A percentile compares a stretch with the other conserved stretches of the same genome.
These are phyloP conservation scores for Tuber magnatum DNA, from an alignment of 495 filamentous ascomycete species.

Conservation along the genomic window DNA sequence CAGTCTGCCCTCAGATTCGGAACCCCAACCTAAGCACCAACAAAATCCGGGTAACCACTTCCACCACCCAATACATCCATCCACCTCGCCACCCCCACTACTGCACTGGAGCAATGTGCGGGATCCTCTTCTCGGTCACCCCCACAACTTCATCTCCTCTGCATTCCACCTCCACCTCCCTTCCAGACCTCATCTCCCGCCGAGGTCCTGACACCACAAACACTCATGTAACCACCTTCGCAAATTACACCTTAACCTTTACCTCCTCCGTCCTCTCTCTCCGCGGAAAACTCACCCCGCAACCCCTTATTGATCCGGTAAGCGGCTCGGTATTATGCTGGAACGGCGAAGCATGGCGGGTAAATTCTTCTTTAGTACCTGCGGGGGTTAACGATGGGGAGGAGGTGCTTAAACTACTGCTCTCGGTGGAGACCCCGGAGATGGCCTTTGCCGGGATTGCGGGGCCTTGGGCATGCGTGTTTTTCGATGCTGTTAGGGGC, in stretches of 20 bases:
- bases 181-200: slow-evolving; percentile 24
- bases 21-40: neutral
- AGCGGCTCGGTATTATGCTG: slow-evolving; percentile 79
- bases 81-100: neutral
- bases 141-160: neutral
- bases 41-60: neutral
- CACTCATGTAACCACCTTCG: slow-evolving; percentile 16
- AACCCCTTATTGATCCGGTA: slow-evolving; percentile 60
- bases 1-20: neutral
- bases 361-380: slow-evolving; percentile 45
- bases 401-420: slow-evolving; percentile 58
- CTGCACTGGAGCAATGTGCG: slow-evolving; percentile 24
- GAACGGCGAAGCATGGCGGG: slow-evolving; percentile 97
- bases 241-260: slow-evolving; percentile 49
- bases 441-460: slow-evolving; percentile 48
- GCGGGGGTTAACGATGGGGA: slow-evolving; percentile 71
- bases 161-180: neutral
- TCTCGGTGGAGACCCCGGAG: slow-evolving; percentile 42
- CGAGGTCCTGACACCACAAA: slow-evolving; percentile 33
- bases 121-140: slow-evolving; percentile 35
- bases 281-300: slow-evolving; percentile 63
- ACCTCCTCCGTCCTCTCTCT: slow-evolving; percentile 80
- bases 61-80: neutral
- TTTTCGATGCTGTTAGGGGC: slow-evolving; percentile 57
- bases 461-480: slow-evolving; percentile 89